Evolutionary conservation across 2,329 filamentous ascomycete genomes (phyloP).

Genomic region (Trichophyton schoenleinii): DNA sequence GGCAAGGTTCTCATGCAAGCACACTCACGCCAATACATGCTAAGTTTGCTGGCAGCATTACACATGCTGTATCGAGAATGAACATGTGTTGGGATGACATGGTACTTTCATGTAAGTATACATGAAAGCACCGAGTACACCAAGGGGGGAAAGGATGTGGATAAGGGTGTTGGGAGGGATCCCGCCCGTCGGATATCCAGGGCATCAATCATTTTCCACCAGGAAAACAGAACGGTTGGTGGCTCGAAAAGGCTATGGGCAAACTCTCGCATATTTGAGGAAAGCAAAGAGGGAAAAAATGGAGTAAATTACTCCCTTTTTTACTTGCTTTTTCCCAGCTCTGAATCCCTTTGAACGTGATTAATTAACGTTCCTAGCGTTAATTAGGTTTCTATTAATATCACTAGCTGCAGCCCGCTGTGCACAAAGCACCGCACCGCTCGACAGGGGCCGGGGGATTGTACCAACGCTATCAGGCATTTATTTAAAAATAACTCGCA

Average conservation of each 20-base stretch:
- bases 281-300: neutral
- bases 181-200: neutral
- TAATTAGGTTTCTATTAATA: constrained; percentile 2
- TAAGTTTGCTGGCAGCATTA: neutral
- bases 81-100: neutral
- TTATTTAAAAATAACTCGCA: neutral
- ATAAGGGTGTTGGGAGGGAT: neutral
- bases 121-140: neutral
- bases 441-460: neutral
- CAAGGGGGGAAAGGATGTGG: too few relatives aligned
- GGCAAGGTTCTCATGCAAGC: neutral
- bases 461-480: neutral
- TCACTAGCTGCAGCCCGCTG: neutral
- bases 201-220: neutral
- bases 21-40: neutral
- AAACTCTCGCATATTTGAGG: neutral
- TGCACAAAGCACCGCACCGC: neutral
- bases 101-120: neutral
- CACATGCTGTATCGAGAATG: neutral
- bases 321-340: constrained; percentile 1
- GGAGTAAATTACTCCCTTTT: neutral
- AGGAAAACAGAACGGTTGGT: neutral
- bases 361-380: constrained; percentile 3
- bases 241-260: neutral
- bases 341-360: neutral